phyloP scores from a whole-genome alignment of 257 asterid species.

The Nicotiana benthamiana region DNA sequence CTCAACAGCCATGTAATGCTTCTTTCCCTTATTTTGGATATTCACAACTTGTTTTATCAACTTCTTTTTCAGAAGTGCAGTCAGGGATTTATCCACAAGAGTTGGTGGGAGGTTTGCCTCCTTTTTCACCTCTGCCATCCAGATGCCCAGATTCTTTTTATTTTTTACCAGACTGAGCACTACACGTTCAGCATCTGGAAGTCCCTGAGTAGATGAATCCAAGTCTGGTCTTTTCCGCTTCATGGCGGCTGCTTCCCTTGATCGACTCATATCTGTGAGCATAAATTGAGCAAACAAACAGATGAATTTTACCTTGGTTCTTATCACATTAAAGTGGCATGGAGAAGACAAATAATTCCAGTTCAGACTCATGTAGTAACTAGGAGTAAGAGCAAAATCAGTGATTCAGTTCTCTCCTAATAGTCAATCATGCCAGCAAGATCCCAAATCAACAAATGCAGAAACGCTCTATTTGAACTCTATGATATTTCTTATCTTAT shows the following conservation, averaged over 20 bases:
- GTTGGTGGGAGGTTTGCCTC: conserved; percentile 24
- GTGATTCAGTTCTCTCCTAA: too few relatives aligned
- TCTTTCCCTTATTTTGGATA: conserved; percentile 31
- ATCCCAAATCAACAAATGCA: too few relatives aligned
- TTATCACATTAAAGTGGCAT: too few relatives aligned
- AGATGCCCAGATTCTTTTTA: conserved; percentile 32
- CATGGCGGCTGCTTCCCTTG: not conserved
- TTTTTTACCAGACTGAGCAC: conserved; percentile 40
- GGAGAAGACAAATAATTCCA: too few relatives aligned
- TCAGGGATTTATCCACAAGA: conserved; percentile 29
- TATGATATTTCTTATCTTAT: too few relatives aligned
- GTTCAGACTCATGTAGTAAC: too few relatives aligned
- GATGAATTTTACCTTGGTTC: too few relatives aligned
- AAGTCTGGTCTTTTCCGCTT: conserved; percentile 51
- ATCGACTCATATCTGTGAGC: conserved; percentile 21
- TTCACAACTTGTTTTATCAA: conserved; percentile 46
- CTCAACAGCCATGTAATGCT: conserved; percentile 49
- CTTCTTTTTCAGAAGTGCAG: conserved; percentile 19
- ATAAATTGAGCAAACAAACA: not conserved
- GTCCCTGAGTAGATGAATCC: conserved; percentile 14
- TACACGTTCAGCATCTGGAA: conserved; percentile 27
- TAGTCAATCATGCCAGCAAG: too few relatives aligned
- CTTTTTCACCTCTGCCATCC: conserved; percentile 31
- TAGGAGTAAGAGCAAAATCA: too few relatives aligned
- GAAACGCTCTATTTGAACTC: too few relatives aligned